Evolutionary conservation across 371 early-diverging fungal species (phyloP).

Genomic region (Mucor piriformis): DNA sequence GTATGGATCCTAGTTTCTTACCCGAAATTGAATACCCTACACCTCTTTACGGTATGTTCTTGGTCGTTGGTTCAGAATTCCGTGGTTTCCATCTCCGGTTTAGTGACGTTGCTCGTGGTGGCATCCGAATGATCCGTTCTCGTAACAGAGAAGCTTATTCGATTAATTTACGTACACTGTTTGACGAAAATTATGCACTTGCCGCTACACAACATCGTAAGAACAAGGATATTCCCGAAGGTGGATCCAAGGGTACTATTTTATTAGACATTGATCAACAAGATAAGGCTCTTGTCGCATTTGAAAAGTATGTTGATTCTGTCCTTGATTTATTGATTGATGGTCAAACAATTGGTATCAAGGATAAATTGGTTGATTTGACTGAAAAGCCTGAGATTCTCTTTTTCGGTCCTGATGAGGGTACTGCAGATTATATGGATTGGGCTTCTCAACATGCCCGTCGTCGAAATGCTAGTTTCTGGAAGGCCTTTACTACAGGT

Average conservation of each 20-base stretch:
- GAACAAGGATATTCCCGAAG: conserved; percentile 93
- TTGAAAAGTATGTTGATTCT: conserved; percentile 98
- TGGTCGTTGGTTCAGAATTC: conserved; percentile 97
- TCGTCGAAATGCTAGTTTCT: conserved; percentile 89
- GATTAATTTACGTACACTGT: conserved; percentile 93
- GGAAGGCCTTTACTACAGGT: conserved; percentile 99
- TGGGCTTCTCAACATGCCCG: conserved; percentile 98
- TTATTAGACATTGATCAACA: conserved; percentile 91
- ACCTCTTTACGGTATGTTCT: conserved; percentile 92
- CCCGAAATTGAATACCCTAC: conserved; percentile 95
- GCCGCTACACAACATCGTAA: conserved; percentile 97
- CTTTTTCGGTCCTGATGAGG: conserved; percentile 99
- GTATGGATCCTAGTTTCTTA: conserved; percentile 91
- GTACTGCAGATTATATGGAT: conserved; percentile 98
- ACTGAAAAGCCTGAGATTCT: conserved; percentile 93
- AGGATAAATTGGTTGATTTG: conserved; percentile 92
- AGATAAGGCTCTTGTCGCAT: conserved; percentile 94
- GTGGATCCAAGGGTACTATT: conserved; percentile 98
- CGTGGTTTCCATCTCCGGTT: conserved; percentile 98
- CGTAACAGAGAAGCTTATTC: conserved; percentile 95
- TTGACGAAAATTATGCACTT: conserved; percentile 97
- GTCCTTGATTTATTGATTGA: conserved; percentile 89
- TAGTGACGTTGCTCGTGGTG: conserved; percentile 97
- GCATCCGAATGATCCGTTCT: conserved; percentile 97
- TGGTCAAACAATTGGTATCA: conserved; percentile 95